These are phyloP conservation scores for Annulohypoxylon moriforme DNA, from an alignment of 495 filamentous ascomycete species.

Conservation along the genomic window DNA sequence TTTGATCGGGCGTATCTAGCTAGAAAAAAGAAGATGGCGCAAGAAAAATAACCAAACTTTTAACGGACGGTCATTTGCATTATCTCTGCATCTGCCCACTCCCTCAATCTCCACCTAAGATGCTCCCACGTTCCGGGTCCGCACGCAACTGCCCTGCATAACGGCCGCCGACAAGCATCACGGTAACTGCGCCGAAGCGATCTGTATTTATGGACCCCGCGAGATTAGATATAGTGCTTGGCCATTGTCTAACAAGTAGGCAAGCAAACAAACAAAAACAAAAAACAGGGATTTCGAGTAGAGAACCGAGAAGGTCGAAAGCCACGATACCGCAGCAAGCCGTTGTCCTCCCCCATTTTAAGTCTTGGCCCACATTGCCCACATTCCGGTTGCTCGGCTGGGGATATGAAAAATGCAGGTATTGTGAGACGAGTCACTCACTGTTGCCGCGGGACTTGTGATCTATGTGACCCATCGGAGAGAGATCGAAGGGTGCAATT, in stretches of 20 bases:
- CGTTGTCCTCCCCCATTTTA: conserved; percentile 25
- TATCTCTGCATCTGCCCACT: conserved; percentile 31
- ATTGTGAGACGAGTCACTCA: conserved; percentile 13
- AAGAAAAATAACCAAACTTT: conserved; percentile 1
- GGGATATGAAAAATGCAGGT: not conserved
- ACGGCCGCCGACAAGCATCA: conserved; percentile 26
- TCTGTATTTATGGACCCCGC: conserved; percentile 3
- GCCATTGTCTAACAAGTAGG: conserved; percentile 8
- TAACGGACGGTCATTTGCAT: conserved; percentile 37
- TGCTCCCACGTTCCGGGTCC: conserved; percentile 32
- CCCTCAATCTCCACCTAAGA: conserved; percentile 25
- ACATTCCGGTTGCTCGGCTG: conserved; percentile 6
- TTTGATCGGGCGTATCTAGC: not conserved
- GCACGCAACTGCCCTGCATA: conserved; percentile 28
- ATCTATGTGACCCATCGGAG: conserved; percentile 6
- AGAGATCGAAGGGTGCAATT: conserved; percentile 14
- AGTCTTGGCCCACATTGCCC: conserved; percentile 20
- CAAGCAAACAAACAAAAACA: conserved; percentile 12
- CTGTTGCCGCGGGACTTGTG: conserved; percentile 1
- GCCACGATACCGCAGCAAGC: conserved; percentile 40
- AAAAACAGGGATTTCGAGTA: conserved; percentile 22
- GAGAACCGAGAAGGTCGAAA: conserved; percentile 12
- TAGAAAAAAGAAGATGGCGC: not conserved
- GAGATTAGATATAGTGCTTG: conserved; percentile 26
- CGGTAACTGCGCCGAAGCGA: conserved; percentile 16